Evolutionary conservation across 768 basidiomycete species (phyloP).

Genomic region (Rhizopogon salebrosus): DNA sequence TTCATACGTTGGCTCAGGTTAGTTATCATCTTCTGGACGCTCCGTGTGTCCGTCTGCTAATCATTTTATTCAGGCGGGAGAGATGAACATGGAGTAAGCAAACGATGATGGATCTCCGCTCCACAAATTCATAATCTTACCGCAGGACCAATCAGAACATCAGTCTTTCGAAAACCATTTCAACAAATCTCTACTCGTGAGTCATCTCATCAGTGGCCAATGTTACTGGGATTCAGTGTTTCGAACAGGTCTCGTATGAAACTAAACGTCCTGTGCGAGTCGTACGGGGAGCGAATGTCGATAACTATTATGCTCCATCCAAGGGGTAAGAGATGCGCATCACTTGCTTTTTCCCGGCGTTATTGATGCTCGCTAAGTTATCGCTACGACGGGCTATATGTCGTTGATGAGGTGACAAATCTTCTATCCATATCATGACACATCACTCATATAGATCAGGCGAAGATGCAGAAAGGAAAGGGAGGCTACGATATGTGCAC

Average conservation of each 20-base stretch:
- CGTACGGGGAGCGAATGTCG: conserved; percentile 23
- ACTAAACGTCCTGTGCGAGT: conserved; percentile 33
- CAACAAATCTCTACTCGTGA: conserved; percentile 18
- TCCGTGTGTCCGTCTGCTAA: not conserved
- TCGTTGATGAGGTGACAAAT: conserved; percentile 16
- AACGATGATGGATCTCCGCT: not conserved
- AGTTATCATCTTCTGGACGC: not conserved
- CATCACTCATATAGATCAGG: conserved; percentile 13
- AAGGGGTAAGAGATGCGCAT: conserved; percentile 14
- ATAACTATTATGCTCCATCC: conserved; percentile 15
- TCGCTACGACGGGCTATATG: conserved; percentile 28
- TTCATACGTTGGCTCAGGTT: conserved; percentile 29
- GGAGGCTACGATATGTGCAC: conserved; percentile 22
- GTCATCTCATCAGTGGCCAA: not conserved
- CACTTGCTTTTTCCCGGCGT: not conserved
- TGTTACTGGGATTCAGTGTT: not conserved
- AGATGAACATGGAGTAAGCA: conserved; percentile 9
- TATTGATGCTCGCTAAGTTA: conserved; percentile 11
- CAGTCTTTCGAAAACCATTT: conserved; percentile 18
- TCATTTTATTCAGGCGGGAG: conserved; percentile 19
- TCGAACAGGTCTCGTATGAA: conserved; percentile 21
- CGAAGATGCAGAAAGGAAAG: conserved; percentile 13
- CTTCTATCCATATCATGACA: not conserved
- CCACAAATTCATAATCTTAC: not conserved
- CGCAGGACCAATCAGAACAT: conserved; percentile 16